A percentile compares a stretch with the other conserved stretches of the same genome.
These are phyloP conservation scores for Colletotrichum camelliae DNA, from an alignment of 2,329 filamentous ascomycete species.

Conservation along the genomic window DNA sequence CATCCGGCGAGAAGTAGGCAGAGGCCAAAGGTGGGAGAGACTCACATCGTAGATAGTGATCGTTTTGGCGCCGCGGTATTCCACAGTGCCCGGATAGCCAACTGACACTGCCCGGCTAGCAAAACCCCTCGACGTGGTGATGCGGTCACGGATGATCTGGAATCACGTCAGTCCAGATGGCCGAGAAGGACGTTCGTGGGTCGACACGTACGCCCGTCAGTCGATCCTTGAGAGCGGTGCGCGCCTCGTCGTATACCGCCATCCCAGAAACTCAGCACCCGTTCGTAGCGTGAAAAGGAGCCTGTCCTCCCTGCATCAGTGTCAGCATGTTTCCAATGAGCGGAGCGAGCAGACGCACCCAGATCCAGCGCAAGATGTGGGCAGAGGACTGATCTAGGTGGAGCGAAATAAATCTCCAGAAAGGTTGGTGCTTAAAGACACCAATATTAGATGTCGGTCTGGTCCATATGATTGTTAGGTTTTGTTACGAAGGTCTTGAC, in stretches of 20 bases:
- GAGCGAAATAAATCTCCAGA: conserved; percentile 75
- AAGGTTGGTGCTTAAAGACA: no score
- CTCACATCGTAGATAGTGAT: conserved; percentile 52
- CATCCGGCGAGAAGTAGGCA: neutral
- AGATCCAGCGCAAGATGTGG: conserved; percentile 63
- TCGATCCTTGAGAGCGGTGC: conserved; percentile 54
- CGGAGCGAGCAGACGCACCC: conserved; percentile 53
- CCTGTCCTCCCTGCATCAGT: conserved; percentile 49
- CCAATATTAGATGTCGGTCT: no score
- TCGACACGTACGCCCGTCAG: conserved; percentile 50
- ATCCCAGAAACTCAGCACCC: no score
- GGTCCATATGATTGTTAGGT: no score
- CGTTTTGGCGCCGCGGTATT: neutral
- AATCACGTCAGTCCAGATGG: neutral
- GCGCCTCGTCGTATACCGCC: conserved; percentile 66
- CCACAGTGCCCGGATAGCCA: neutral
- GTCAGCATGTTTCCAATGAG: conserved; percentile 17
- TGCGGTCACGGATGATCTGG: conserved; percentile 51
- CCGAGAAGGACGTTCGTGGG: neutral
- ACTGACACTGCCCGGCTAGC: neutral
- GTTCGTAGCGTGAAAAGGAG: conserved; percentile 71
- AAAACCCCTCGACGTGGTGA: neutral
- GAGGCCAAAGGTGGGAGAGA: conserved; percentile 7
- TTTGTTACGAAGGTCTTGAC: no score
- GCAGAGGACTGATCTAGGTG: conserved; percentile 77